Base-by-base conservation (phyloP, 306 rosid genomes). In the Quercus mongolica region DNA sequence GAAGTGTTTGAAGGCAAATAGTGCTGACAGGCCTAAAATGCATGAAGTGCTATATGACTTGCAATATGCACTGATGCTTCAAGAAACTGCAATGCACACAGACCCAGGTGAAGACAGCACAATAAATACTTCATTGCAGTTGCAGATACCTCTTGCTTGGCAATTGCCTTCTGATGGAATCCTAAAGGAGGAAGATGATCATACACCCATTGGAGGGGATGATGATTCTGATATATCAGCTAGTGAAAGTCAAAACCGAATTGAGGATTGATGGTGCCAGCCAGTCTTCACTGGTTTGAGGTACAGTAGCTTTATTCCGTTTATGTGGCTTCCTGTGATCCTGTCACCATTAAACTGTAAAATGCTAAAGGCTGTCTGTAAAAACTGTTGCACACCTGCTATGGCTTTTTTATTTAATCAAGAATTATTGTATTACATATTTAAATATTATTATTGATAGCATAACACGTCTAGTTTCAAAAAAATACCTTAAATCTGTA, bases 11-110 rank as follows among this genome's bases (percentile, higher is more conserved):
- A 82, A 77, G 25, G 76, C 76, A 11, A 80, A 79, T 71, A 79
- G 83, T n/a, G 70, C 56, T 70, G 87, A 85, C 19, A 86, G 92
- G 82, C 90, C 90, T 26, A 26, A 72, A n/a, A 87, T 89, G 92
- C 54, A 76, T 21, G 89, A 87, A 76, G 89, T 85, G 4, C 26
- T 83, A 81, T 89, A 89, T 89, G 89, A 85, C 76, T 81, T 87
- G 83, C 85, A 85, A 71, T 87, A 89, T 67, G 89, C 15, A 15
- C 21, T 71, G 19, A 4, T 38, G 17, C 70, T 6, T 63, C 81
- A 63, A 19, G 61, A 76, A 28, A 38, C 49, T 25, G 35, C 17
- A 7, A 25, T 61, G 35, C 9, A 12, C 3, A 14, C 19, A 13
- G 35, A 25, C 20, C 44, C 8, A 30, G 0, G 1, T 14, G 41